Evolutionary conservation across 1,139 yeast species (phyloP), one percentile per base, ranked within the genome.

Genomic region (Insectozyma bohioensis): DNA sequence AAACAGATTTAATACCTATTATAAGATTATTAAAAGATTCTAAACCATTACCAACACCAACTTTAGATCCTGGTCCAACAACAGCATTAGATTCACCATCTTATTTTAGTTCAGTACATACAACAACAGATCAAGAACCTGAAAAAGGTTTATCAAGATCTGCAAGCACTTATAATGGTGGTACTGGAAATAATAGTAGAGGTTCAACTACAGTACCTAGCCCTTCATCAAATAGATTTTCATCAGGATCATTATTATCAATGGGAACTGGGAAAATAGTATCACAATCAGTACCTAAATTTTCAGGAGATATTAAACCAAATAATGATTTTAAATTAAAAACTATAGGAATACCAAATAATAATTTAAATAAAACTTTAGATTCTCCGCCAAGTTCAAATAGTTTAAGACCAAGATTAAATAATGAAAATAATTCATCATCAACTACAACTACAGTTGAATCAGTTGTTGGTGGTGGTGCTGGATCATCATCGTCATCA

Each of bases 31-130:
- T 74, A 12, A 75, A 76, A 40, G 80, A 75, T 39, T 63, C 68
- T 20, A 75, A 76, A 47, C 81, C 81, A 3, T 57, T 76, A 24
- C 82, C 82, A 0, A 72, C 78, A 0, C 81, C 82, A 3, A 72
- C 76, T 1, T 45, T 68, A 24, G 74, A 63, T 37, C 68, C 72
- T 0, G 66, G 69, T 3, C 41, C 61, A 7, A 43, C 54, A 3
- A 48, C 56, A 2, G 42, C 50, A 5, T 40, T 56, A 24, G 63
- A 61, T 16, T 63, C 67, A 24, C 72, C 72, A 4, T 58, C 68
- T 0, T 50, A 48, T 26, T 54, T 64, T 4, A 30, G 54, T n/a
- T 48, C 52, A 37, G 41, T 36, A 26, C n/a, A n/a, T n/a, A n/a
- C n/a, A n/a, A n/a, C n/a, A n/a, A n/a, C n/a, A n/a, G 52, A 45